Base-by-base conservation (phyloP, 1,284 basidiomycete genomes). In the Thecaphora thlaspeos region DNA sequence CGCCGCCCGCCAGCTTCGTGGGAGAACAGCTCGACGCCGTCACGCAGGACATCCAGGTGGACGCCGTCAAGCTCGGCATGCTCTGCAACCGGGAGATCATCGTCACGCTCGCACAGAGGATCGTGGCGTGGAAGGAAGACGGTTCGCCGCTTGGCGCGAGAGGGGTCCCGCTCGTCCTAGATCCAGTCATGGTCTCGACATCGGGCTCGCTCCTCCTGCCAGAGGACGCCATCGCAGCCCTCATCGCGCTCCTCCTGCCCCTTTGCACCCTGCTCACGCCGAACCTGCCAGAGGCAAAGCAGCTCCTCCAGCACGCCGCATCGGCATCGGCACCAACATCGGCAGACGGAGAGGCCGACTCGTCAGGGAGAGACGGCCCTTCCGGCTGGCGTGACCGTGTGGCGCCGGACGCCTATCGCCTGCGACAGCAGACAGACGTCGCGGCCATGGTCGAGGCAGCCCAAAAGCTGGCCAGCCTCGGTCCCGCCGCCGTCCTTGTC, bases 21-120 rank as follows among this genome's bases (percentile, higher is more conserved):
- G 34, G 48, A 4, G 39, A 68, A 17, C 80, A 96, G 87, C 82
- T 96, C 39, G 76, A 78, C 19, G 85, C 86, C 0, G 83, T 96
- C 4, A 76, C 90, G n/a, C 81, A 82, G 9, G 93, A 96, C 71
- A 84, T 91, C 26, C 79, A 84, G 1, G 81, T 91, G 15, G 80
- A 82, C 41, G 88, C 86, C 0, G 84, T 95, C 73, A 97, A 97
- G 80, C 90, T 90, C 0, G 93, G 93, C 15, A 95, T 95, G 91
- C 82, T 83, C n/a, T 83, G 84, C 32, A 77, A 78, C 39, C 70
- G 78, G 2, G 61, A 65, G 11, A 80, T 80, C 32, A 81, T 83
- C 45, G 28, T 45, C 0, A 70, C 78, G 4, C 59, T 83, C n/a
- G 78, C 78, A 1, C 19, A 45, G 3, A 50, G 51, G 14, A 30